Base-by-base conservation (phyloP, 805 yeast genomes). In the Candida pseudofarinosa region DNA sequence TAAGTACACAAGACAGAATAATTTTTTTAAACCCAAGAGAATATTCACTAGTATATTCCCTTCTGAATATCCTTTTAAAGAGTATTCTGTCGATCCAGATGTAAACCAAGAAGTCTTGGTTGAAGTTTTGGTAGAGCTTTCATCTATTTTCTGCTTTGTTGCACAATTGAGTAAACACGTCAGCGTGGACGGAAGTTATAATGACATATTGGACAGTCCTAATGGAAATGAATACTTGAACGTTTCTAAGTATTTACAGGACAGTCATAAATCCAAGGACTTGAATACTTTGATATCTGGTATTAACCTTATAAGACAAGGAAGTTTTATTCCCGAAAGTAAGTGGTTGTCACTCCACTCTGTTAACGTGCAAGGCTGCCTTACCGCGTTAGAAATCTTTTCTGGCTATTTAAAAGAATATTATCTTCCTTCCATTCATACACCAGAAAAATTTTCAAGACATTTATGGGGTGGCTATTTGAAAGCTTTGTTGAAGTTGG, bases 281-380 rank as follows among this genome's bases (percentile, higher is more conserved):
- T 46, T 69, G 19, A 46, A 62, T 31, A 60, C 68, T 10, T 52
- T 79, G 16, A 70, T 79, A 34, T 69, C 74, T 5, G 76, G 80
- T 6, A 69, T 79, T 14, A 74, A 77, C 50, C 58, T 74, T 20
- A 60, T 83, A 45, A 59, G 80, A 41, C 76, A 72, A 47, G 74
- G 81, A 28, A 72, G 69, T 40, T 80, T 76, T 55, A 85, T 76
- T 67, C 91, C 91, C 2, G 72, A 74, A 36, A 75, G 73, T 23
- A 81, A 79, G 51, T 88, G 96, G 96, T 60, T 87, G 4, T 83
- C 93, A 0, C 60, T 86, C 18, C 74, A 79, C 45, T 75, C 85
- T 0, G 49, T 81, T 47, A 62, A 81, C 16, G 69, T 77, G 28
- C 83, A 83, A 48, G 76, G 81, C 19, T 62, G 81, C 37, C 66